Conservation (phyloP, 2,329 filamentous ascomycete species). For the Zymoseptoria tritici region DNA sequence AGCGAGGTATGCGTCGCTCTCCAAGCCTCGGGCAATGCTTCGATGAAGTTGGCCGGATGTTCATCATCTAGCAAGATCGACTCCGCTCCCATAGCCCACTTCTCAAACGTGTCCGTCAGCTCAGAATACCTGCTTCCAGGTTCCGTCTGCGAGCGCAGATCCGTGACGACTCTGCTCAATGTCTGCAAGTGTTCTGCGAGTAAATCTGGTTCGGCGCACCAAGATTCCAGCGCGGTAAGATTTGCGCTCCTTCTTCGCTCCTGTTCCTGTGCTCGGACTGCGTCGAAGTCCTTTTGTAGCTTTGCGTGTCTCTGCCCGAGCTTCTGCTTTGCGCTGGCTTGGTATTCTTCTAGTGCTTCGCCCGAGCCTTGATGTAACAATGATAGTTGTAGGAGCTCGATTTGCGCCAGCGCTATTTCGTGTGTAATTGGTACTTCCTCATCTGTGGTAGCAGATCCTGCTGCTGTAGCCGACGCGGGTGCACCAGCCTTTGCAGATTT, state of each 20-base stretch:
- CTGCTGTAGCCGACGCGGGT: background rate
- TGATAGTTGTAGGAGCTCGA: conserved; percentile 59
- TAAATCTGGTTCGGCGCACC: conserved; percentile 36
- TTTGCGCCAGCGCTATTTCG: conserved; percentile 39
- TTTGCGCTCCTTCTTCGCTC: conserved; percentile 42
- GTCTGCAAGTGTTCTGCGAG: conserved; percentile 52
- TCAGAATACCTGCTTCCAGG: conserved; percentile 50
- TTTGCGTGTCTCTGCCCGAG: conserved; percentile 22
- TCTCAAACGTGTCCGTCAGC: conserved; percentile 51
- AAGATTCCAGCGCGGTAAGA: conserved; percentile 45
- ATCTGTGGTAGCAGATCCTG: conserved; percentile 45
- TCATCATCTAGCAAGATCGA: conserved; percentile 8
- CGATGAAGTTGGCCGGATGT: conserved; percentile 44
- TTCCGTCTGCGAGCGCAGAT: conserved; percentile 52
- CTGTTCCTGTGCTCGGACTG: conserved; percentile 25
- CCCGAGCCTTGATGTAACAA: conserved; percentile 53
- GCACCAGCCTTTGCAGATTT: conserved; percentile 52
- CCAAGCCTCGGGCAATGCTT: conserved; percentile 52
- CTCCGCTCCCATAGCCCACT: conserved; percentile 42
- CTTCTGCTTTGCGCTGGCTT: conserved; percentile 45
- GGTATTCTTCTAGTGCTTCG: conserved; percentile 45
- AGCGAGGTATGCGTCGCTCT: conserved; percentile 50
- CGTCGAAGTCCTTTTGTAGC: conserved; percentile 28
- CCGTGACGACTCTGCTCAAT: conserved; percentile 50
- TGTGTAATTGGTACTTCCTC: conserved; percentile 33